Evolutionary conservation across 2,329 filamentous ascomycete species (phyloP).

Genomic region (Eutypa lata): DNA sequence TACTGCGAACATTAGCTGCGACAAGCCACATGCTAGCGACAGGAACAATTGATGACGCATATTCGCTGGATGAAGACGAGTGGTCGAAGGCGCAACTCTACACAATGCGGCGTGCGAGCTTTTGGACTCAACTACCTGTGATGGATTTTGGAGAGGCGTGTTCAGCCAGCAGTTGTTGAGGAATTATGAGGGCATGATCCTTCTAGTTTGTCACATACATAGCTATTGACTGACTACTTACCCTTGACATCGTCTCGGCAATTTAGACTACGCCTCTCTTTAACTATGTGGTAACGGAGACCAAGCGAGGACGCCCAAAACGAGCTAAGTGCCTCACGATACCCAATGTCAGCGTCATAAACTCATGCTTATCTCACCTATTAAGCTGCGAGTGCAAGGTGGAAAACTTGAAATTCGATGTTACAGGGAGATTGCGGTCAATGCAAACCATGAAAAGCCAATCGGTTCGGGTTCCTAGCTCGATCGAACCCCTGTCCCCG

Average conservation of each 20-base stretch:
- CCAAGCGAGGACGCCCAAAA: too few species aligned
- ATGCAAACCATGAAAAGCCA: slow-evolving; percentile 18
- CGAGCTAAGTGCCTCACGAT: not conserved
- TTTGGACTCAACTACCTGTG: not conserved
- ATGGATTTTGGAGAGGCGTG: not conserved
- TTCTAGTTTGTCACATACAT: not conserved
- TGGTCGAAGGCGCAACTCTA: slow-evolving; percentile 11
- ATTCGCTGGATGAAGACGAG: slow-evolving; percentile 11
- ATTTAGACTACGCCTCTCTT: too few species aligned
- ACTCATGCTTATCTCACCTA: slow-evolving; percentile 11
- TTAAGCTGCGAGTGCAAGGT: slow-evolving; percentile 7
- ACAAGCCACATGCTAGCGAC: slow-evolving; percentile 27
- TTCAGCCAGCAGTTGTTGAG: not conserved
- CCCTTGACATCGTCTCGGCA: not conserved
- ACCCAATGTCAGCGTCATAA: not conserved
- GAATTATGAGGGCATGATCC: not conserved
- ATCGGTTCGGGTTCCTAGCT: slow-evolving; percentile 8
- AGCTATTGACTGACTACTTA: not conserved
- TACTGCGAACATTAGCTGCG: slow-evolving; percentile 24
- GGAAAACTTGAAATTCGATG: slow-evolving; percentile 19
- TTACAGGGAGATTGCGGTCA: slow-evolving; percentile 20
- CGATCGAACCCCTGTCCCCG: not conserved
- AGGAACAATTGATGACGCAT: slow-evolving; percentile 20
- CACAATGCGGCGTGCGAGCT: slow-evolving; percentile 1
- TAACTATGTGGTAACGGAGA: too few species aligned